Base-by-base conservation (phyloP, 2,329 filamentous ascomycete genomes). In the Ascocoryne sarcoides region DNA sequence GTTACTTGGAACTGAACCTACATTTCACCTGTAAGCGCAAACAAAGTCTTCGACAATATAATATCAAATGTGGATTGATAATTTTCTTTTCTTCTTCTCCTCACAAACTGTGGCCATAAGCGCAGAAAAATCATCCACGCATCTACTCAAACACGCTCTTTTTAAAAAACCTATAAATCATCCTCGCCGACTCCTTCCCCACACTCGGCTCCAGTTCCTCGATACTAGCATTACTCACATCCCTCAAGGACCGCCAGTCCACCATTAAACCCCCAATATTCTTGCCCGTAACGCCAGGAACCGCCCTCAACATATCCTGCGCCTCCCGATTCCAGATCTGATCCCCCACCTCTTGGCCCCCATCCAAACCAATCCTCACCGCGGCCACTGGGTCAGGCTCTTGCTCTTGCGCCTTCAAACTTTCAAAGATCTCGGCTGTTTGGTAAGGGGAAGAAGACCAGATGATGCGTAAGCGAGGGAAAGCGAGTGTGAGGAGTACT, bases 391-490 rank as follows among this genome's bases (percentile, higher is more conserved):
- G 92, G 60, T 98, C 89, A 0, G 92, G 92, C 63, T 98, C 92
- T 3, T 81, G 71, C 53, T 90, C 83, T 54, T 88, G 82, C 50
- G 87, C 83, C 67, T 98, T 98, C 40, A 98, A 74, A 50, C 87
- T 82, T 54, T 89, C 82, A 60, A 98, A 96, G 47, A 98, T 96
- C 66, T 96, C 89, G 1, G 92, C 92, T 0, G 92, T 96, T 62
- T 98, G 89, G 58, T 94, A 95, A 0, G 92, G 90, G 9, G 82
- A 88, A 7, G 78, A 85, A 7, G 84, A 92, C 92, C 92, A 98
- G 53, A 98, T 87, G 52, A 98, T 84, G 49, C 86, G 82, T 36
- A 98, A 72, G 16, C 78, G 78, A 0, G 92, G 92, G 54, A 96
- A 98, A 0, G 90, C 85, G 4, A 98, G 75, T 0, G 89, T 95